phyloP scores from a whole-genome alignment of 257 asterid genomes.

The Nicotiana tomentosiformis region DNA sequence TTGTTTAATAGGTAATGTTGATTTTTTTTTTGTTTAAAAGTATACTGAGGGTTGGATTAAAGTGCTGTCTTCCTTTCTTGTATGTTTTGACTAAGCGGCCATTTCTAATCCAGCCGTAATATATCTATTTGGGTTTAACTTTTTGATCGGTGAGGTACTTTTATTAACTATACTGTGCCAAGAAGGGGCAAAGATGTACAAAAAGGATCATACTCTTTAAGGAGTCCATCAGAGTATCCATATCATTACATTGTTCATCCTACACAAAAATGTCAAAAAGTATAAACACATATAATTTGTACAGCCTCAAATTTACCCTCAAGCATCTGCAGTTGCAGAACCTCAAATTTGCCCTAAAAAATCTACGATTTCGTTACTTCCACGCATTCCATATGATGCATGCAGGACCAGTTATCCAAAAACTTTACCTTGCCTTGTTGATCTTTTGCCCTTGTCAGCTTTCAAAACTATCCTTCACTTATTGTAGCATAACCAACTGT shows the following conservation, averaged over 20 bases:
- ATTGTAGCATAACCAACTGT: neutral
- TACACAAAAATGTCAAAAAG: neutral
- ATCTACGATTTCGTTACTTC: neutral
- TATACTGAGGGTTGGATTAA: neutral
- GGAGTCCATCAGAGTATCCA: neutral
- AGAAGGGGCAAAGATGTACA: neutral
- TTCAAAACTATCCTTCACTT: neutral
- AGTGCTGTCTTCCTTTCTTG: neutral
- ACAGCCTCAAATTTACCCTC: neutral
- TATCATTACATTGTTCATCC: neutral
- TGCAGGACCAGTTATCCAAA: neutral
- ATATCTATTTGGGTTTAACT: neutral
- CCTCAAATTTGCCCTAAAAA: neutral
- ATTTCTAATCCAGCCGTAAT: neutral
- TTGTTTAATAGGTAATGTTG: neutral
- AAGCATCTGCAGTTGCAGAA: neutral
- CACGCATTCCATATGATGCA: neutral
- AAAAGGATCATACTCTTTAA: neutral
- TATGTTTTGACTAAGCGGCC: neutral
- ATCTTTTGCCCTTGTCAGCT: neutral
- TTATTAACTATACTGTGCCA: neutral
- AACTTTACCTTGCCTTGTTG: neutral
- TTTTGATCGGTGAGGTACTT: neutral
- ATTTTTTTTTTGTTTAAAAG: neutral
- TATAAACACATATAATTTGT: neutral